These are phyloP conservation scores for Myxozyma udenii DNA, from an alignment of 805 yeast species.

Conservation along the genomic window DNA sequence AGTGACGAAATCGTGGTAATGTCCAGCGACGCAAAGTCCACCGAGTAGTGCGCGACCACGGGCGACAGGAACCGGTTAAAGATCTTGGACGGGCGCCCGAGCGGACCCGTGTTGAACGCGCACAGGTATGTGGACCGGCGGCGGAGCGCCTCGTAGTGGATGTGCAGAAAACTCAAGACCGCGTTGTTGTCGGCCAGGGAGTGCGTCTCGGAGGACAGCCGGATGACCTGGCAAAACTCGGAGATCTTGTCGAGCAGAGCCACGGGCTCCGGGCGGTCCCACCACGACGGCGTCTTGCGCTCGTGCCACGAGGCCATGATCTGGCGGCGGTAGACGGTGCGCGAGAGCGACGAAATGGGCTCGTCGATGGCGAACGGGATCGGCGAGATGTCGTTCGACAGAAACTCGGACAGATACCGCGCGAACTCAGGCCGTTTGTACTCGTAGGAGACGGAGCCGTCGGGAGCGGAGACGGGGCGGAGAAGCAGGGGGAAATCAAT, in stretches of 20 bases:
- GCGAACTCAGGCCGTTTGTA: background rate
- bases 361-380: slow-evolving; percentile 70
- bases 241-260: slow-evolving; percentile 64
- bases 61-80: slow-evolving; percentile 76
- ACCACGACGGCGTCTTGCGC: slow-evolving; percentile 40
- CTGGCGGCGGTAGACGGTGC: slow-evolving; percentile 46
- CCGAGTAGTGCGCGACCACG: slow-evolving; percentile 50
- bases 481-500: slow-evolving; percentile 7
- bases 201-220: slow-evolving; percentile 75
- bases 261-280: slow-evolving; percentile 76
- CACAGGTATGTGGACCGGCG: slow-evolving; percentile 55
- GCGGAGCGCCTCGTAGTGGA: slow-evolving; percentile 45
- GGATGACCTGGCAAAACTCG: slow-evolving; percentile 62
- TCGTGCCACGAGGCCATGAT: slow-evolving; percentile 11
- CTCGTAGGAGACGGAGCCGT: background rate
- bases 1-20: background rate
- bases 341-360: slow-evolving; percentile 43
- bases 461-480: background rate
- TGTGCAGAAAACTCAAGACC: slow-evolving; percentile 58
- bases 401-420: background rate
- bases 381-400: slow-evolving; percentile 51
- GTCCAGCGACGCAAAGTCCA: background rate
- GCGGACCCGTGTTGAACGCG: slow-evolving; percentile 74
- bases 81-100: slow-evolving; percentile 75
- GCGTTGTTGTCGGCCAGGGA: slow-evolving; percentile 62